Evolutionary conservation across 345 rosid genomes (phyloP).

Genomic region (Citropsis articulata): DNA sequence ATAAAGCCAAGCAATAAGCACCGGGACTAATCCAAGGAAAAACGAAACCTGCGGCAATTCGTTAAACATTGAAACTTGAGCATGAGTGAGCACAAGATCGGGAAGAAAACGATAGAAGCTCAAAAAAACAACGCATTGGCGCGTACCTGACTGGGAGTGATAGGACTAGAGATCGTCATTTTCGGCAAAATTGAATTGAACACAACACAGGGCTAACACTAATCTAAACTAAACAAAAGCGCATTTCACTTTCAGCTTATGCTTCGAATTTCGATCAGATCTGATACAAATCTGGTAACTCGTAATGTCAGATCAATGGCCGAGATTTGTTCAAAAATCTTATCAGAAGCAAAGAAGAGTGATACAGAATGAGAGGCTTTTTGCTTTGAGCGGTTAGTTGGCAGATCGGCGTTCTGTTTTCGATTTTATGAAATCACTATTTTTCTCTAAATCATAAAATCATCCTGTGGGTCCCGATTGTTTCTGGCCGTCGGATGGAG

Average conservation of each 20-base stretch:
- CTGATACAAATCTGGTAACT: constrained; percentile 20
- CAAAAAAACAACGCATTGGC: not conserved
- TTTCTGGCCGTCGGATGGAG: not conserved
- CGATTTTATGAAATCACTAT: not conserved
- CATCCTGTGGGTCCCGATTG: not conserved
- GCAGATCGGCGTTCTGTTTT: not conserved
- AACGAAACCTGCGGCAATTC: constrained; percentile 64
- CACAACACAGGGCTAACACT: not conserved
- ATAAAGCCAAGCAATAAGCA: constrained; percentile 74
- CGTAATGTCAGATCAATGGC: not conserved
- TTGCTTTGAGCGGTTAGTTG: not conserved
- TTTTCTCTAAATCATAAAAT: no score
- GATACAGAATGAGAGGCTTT: not conserved
- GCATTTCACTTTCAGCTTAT: not conserved
- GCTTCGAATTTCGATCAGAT: constrained; percentile 21
- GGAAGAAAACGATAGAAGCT: not conserved
- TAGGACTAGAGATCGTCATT: constrained; percentile 50
- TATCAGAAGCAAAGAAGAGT: not conserved
- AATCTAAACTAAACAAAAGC: not conserved
- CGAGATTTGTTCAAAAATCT: not conserved
- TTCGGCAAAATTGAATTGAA: not conserved
- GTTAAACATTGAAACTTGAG: not conserved
- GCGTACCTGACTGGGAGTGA: constrained; percentile 85
- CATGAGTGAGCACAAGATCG: constrained; percentile 9
- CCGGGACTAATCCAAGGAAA: constrained; percentile 65